Conservation (phyloP, 176 grass and related monocot species). For the Avena eriantha region DNA sequence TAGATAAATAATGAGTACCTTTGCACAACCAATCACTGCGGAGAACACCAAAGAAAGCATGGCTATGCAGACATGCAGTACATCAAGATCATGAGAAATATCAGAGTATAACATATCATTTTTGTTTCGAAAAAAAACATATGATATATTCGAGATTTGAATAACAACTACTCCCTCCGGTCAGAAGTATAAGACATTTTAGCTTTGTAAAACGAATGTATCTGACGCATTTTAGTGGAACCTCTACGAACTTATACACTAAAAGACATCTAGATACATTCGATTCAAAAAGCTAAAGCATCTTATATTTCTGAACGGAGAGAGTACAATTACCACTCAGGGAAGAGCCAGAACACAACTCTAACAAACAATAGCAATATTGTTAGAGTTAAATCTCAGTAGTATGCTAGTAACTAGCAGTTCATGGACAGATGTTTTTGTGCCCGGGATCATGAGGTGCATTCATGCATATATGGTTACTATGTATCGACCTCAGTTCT, state of each 20-base stretch:
- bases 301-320: too few relatives aligned
- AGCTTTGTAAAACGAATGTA: too few relatives aligned
- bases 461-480: background rate
- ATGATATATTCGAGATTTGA: constrained; percentile 34
- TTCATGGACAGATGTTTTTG: background rate
- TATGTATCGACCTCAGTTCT: background rate
- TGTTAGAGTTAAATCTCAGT: too few relatives aligned
- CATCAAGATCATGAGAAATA: background rate
- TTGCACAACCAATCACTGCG: background rate
- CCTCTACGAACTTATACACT: too few relatives aligned
- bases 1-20: constrained; percentile 1
- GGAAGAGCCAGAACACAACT: background rate
- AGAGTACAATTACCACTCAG: background rate
- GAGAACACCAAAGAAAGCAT: constrained; percentile 7
- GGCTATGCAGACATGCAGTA: background rate
- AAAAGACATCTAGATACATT: too few relatives aligned
- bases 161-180: too few relatives aligned
- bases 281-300: too few relatives aligned
- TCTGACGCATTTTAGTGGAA: too few relatives aligned
- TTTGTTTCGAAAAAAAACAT: background rate
- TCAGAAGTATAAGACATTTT: too few relatives aligned
- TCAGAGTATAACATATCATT: background rate
- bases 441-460: background rate
- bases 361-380: background rate
- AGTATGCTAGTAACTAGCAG: background rate